A percentile compares a stretch with the other conserved stretches of the same genome.
phyloP scores from a whole-genome alignment of 768 basidiomycete species.

The Leccinum broughii region DNA sequence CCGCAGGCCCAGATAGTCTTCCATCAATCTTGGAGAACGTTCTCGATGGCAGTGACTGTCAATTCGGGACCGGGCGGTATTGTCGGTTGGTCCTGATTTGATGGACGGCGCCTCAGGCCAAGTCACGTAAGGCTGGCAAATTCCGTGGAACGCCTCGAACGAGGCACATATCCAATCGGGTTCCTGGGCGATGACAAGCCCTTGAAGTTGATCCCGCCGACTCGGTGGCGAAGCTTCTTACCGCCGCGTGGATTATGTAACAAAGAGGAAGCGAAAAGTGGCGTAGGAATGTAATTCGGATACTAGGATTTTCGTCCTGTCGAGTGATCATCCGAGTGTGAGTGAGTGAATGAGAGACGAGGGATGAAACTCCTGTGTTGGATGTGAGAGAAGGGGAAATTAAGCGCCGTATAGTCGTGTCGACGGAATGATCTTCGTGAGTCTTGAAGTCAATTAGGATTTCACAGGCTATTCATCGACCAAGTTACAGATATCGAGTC shows the following conservation, averaged over 20 bases:
- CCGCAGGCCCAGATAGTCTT: conserved; percentile 10
- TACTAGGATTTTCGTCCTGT: not conserved
- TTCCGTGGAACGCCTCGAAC: not conserved
- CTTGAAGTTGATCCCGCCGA: not conserved
- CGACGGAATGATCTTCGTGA: not conserved
- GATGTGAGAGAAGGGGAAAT: not conserved
- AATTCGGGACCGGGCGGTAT: conserved; percentile 10
- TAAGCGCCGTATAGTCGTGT: not conserved
- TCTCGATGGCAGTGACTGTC: not conserved
- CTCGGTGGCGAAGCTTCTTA: not conserved
- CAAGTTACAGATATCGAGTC: not conserved
- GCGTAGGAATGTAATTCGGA: not conserved
- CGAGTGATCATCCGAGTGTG: not conserved
- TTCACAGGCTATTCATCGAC: not conserved
- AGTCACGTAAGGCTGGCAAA: not conserved
- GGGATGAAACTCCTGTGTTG: not conserved
- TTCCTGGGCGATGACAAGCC: not conserved
- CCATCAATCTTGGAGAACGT: not conserved
- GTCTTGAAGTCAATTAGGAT: not conserved
- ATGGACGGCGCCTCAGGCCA: not conserved
- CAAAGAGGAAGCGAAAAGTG: not conserved
- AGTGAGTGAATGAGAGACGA: not conserved
- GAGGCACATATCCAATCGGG: not conserved
- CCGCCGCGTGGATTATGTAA: not conserved
- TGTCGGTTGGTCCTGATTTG: no score